Evolutionary conservation across 345 rosid species (phyloP).

Genomic region (Arabidopsis suecica): DNA sequence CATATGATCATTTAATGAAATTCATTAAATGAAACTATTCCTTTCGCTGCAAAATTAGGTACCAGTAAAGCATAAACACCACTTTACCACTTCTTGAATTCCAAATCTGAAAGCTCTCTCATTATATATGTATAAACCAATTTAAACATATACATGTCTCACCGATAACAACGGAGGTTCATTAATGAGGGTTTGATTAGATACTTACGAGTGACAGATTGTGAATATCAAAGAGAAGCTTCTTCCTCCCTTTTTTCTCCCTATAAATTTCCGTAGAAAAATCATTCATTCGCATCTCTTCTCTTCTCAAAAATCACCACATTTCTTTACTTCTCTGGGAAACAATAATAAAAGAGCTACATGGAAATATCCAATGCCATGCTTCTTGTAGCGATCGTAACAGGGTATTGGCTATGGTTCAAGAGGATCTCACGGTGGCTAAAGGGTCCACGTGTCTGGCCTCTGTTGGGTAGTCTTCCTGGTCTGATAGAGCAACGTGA

Average conservation of each 20-base stretch:
- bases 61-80: conserved; percentile 42
- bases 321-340: not conserved
- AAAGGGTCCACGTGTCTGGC: conserved; percentile 93
- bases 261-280: conserved; percentile 10
- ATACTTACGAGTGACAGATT: conserved; percentile 24
- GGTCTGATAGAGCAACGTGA: conserved; percentile 85
- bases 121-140: conserved; percentile 6
- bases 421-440: conserved; percentile 73
- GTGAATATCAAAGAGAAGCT: conserved; percentile 22
- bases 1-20: conserved; percentile 57
- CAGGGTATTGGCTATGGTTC: conserved; percentile 86
- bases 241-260: conserved; percentile 36
- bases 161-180: conserved; percentile 43
- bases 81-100: conserved; percentile 49
- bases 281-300: conserved; percentile 10
- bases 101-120: conserved; percentile 39
- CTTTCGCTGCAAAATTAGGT: conserved; percentile 69
- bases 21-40: conserved; percentile 42
- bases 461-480: conserved; percentile 88
- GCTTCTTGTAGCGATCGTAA: conserved; percentile 60
- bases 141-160: conserved; percentile 21
- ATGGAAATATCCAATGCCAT: conserved; percentile 72
- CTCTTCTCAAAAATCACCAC: not conserved
- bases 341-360: not conserved
- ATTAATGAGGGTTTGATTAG: conserved; percentile 37